Conservation (phyloP, 1,284 basidiomycete species). For the Cystobasidium pallidum region DNA sequence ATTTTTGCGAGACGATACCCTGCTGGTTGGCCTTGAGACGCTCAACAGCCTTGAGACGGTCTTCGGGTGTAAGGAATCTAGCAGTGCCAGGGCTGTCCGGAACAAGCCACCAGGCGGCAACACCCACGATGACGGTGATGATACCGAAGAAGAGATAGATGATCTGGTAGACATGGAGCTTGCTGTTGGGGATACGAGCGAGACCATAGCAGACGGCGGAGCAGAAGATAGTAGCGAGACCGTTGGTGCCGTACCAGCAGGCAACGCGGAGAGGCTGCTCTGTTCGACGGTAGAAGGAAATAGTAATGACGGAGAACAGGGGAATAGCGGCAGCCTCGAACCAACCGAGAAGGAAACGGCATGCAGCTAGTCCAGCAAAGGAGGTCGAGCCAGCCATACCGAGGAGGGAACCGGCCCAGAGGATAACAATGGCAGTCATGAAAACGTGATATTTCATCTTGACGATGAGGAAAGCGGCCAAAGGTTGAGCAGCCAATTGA, state of each 20-base stretch:
- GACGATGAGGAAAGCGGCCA: constrained; percentile 49
- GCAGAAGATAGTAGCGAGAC: constrained; percentile 47
- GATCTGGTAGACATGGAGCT: constrained; percentile 56
- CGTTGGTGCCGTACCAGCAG: constrained; percentile 46
- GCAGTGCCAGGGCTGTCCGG: constrained; percentile 55
- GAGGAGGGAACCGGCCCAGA: constrained; percentile 37
- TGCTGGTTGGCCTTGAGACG: constrained; percentile 58
- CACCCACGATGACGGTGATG: constrained; percentile 56
- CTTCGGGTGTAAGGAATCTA: constrained; percentile 56
- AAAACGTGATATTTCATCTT: constrained; percentile 42
- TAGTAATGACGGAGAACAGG: constrained; percentile 47
- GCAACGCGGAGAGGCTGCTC: constrained; percentile 49
- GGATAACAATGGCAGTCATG: constrained; percentile 45
- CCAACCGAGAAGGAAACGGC: constrained; percentile 47
- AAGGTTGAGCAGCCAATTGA: constrained; percentile 47
- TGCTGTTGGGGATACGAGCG: constrained; percentile 49
- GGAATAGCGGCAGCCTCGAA: constrained; percentile 48
- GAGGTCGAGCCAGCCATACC: constrained; percentile 48
- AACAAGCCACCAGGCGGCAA: constrained; percentile 51
- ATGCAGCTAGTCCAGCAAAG: constrained; percentile 42
- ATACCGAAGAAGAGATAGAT: constrained; percentile 57
- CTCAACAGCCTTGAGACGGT: constrained; percentile 57
- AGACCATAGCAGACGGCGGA: constrained; percentile 45
- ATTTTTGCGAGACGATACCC: constrained; percentile 55
- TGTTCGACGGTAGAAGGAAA: constrained; percentile 46